Percentiles rank a stretch among this genome's conserved stretches.
These are phyloP conservation scores for Exophiala mesophila DNA, from an alignment of 2,329 filamentous ascomycete genomes.

Conservation along the genomic window DNA sequence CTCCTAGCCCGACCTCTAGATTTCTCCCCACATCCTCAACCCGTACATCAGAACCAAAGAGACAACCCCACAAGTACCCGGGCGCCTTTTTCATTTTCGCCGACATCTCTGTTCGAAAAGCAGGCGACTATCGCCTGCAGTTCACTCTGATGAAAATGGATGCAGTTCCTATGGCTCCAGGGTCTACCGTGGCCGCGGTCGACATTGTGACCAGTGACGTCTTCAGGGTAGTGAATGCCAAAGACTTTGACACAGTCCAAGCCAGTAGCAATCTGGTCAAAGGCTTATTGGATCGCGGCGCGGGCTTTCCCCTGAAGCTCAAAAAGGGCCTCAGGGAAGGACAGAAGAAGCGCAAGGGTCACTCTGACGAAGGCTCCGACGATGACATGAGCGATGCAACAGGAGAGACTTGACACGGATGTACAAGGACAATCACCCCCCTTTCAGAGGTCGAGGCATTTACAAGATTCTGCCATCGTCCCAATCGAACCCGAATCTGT, in stretches of 20 bases:
- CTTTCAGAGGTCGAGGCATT: too few species aligned
- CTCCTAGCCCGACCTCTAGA: conserved; percentile 16
- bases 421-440: too few species aligned
- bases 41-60: conserved; percentile 4
- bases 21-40: conserved; percentile 12
- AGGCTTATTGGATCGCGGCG: conserved; percentile 25
- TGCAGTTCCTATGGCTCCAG: conserved; percentile 6
- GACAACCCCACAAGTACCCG: conserved; percentile 26
- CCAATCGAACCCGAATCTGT: too few species aligned
- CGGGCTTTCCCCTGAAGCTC: conserved; percentile 26
- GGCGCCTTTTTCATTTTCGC: conserved; percentile 46
- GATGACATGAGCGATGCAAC: conserved; percentile 11
- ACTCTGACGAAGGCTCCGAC: conserved; percentile 19
- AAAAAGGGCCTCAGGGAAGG: conserved; percentile 26
- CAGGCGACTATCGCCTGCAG: conserved; percentile 41
- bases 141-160: conserved; percentile 42
- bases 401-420: conserved; percentile 1
- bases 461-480: too few species aligned
- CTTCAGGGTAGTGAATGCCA: conserved; percentile 27
- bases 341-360: conserved; percentile 15
- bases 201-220: conserved; percentile 18
- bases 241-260: conserved; percentile 28
- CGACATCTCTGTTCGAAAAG: conserved; percentile 43
- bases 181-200: conserved; percentile 13
- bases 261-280: conserved; percentile 26